phyloP scores from a whole-genome alignment of 176 grass and related monocot species.

The Lolium perenne region DNA sequence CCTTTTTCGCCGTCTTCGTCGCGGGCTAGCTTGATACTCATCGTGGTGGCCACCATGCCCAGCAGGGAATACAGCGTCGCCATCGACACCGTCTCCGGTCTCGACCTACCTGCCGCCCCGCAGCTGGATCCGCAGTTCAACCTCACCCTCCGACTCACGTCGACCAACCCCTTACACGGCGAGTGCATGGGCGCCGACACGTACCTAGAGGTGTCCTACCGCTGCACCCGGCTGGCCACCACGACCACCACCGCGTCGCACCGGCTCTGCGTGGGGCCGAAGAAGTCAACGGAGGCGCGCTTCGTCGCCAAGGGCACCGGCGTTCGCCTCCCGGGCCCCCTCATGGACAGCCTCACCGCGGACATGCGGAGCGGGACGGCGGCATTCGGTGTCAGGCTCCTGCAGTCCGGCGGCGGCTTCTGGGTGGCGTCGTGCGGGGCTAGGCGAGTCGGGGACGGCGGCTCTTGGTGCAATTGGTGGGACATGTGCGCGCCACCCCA shows the following conservation, averaged over 20 bases:
- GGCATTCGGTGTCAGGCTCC: background rate
- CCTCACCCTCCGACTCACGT: background rate
- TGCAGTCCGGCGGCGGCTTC: background rate
- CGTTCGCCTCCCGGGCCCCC: conserved; percentile 1
- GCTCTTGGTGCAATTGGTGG: background rate
- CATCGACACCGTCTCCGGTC: background rate
- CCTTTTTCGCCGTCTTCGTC: background rate
- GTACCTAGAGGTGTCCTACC: background rate
- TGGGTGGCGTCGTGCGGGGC: background rate
- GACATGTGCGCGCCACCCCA: background rate
- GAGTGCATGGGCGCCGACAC: background rate
- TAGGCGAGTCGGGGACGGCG: background rate
- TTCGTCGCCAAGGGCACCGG: background rate
- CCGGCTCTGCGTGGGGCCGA: background rate
- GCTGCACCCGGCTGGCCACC: background rate
- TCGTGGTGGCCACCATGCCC: background rate
- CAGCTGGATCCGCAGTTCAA: background rate
- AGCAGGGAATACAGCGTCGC: background rate
- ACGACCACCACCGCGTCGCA: background rate
- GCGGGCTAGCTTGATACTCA: background rate
- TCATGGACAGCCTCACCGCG: conserved; percentile 6
- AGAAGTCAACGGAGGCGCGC: background rate
- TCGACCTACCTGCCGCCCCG: background rate
- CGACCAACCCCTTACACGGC: background rate
- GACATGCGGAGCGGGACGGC: background rate